phyloP scores from a whole-genome alignment of 345 rosid species.

The Salix brachista region DNA sequence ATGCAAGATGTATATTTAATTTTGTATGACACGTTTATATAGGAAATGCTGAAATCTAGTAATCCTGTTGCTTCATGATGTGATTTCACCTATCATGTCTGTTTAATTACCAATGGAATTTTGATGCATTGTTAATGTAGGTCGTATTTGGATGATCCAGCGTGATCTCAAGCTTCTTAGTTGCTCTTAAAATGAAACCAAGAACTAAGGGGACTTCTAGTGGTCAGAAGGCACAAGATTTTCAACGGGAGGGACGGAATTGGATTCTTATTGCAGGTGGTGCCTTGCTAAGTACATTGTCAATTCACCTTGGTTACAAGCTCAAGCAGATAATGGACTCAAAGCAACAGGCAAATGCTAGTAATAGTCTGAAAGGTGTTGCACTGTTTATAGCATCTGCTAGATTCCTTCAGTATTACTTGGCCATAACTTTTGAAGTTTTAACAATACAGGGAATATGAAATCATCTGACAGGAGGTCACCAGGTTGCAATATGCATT shows the following conservation, averaged over 20 bases:
- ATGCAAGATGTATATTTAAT: neutral
- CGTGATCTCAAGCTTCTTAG: slow-evolving; percentile 16
- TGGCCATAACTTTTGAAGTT: slow-evolving; percentile 18
- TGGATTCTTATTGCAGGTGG: slow-evolving; percentile 96
- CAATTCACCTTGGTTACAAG: slow-evolving; percentile 86
- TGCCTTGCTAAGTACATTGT: slow-evolving; percentile 86
- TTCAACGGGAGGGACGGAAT: slow-evolving; percentile 65
- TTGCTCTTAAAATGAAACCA: slow-evolving; percentile 56
- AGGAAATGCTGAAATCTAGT: neutral
- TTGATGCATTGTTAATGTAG: slow-evolving; percentile 33
- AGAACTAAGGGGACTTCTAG: slow-evolving; percentile 45
- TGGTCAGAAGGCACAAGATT: slow-evolving; percentile 40
- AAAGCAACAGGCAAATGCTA: slow-evolving; percentile 45
- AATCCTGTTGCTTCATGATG: neutral
- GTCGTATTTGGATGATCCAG: slow-evolving; percentile 49
- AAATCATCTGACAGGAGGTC: slow-evolving; percentile 39
- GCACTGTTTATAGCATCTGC: slow-evolving; percentile 7
- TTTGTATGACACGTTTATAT: neutral
- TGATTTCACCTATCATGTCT: neutral
- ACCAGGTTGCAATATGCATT: slow-evolving; percentile 36
- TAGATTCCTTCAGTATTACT: neutral
- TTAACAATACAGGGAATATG: slow-evolving; percentile 39
- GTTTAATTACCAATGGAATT: slow-evolving; percentile 11
- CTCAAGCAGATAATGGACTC: slow-evolving; percentile 66
- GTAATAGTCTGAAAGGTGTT: slow-evolving; percentile 40